Conservation (phyloP, 148 eudicot genomes). For the Cornus controversa region DNA sequence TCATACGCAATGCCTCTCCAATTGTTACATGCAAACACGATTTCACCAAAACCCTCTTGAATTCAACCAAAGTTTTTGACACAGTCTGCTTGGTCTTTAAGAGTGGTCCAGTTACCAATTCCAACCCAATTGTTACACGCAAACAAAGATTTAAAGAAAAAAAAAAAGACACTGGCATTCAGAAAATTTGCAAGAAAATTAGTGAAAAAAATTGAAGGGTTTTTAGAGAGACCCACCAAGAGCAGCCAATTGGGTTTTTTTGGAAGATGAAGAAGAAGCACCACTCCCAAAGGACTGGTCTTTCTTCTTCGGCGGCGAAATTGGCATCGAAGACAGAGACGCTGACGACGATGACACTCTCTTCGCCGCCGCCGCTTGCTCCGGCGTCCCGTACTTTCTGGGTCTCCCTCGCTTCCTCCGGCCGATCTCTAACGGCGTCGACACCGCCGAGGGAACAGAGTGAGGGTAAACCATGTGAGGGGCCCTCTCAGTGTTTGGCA, state of each 20-base stretch:
- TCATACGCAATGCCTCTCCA: neutral
- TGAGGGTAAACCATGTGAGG: constrained; percentile 39
- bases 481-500: constrained; percentile 16
- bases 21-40: neutral
- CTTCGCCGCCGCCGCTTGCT: constrained; percentile 76
- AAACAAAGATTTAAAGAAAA: neutral
- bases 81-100: neutral
- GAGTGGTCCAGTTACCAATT: neutral
- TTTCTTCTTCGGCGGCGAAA: constrained; percentile 38
- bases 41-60: neutral
- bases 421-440: constrained; percentile 39
- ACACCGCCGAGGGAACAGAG: constrained; percentile 33
- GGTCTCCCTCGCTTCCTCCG: constrained; percentile 68
- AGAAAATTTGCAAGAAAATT: neutral
- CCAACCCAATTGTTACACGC: neutral
- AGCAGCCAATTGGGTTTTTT: constrained; percentile 37
- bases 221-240: constrained; percentile 31
- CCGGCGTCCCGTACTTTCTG: constrained; percentile 73
- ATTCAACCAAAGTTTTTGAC: neutral
- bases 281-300: constrained; percentile 19
- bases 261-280: constrained; percentile 36
- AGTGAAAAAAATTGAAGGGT: neutral
- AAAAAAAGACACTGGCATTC: neutral
- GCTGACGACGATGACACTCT: constrained; percentile 33
- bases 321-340: constrained; percentile 20